Evolutionary conservation across 75 land plant species (phyloP), one percentile per base, ranked within the genome.

Genomic region (Azolla pinnata): DNA sequence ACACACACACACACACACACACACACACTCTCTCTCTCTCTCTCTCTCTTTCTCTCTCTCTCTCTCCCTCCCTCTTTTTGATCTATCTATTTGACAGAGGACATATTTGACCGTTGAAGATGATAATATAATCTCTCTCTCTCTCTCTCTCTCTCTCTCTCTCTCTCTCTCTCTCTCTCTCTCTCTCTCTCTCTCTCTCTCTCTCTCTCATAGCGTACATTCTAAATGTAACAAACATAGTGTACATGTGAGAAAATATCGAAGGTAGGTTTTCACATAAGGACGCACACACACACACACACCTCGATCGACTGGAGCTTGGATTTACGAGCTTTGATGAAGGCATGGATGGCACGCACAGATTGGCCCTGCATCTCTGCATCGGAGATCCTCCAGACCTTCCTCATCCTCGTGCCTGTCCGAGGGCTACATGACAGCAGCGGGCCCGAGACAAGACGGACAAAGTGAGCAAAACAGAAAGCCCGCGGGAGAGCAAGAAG

Each of bases 281-380:
- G n/a, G n/a, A n/a, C n/a, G n/a, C n/a, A n/a, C n/a, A n/a, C n/a
- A n/a, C n/a, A n/a, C n/a, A n/a, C n/a, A 52, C 54, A 25, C 54
- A 52, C 54, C 10, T 52, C 54, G 2, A 25, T 23, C 7, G 54
- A 1, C 2, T 52, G 54, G 3, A 52, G 5, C 4, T 24, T 23
- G 3, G 29, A 2, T 26, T 52, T 52, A 27, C 14, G 29, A 24
- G 28, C 54, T 29, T 46, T 69, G 35, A 80, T 46, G 61, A 84
- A 84, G 19, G 76, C 59, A 29, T 67, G 48, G 38, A 84, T 78
- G 14, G 76, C 69, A 18, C 77, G 83, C 7, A 84, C 38, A 20
- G 67, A 78, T 45, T 65, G 81, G 9, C 64, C 64, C 46, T 80
- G 79, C 24, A 72, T 61, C 59, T 74, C 79, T 19, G 62, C 72